Conservation (phyloP, 2,329 filamentous ascomycete genomes). For the Fusarium tricinctum region DNA sequence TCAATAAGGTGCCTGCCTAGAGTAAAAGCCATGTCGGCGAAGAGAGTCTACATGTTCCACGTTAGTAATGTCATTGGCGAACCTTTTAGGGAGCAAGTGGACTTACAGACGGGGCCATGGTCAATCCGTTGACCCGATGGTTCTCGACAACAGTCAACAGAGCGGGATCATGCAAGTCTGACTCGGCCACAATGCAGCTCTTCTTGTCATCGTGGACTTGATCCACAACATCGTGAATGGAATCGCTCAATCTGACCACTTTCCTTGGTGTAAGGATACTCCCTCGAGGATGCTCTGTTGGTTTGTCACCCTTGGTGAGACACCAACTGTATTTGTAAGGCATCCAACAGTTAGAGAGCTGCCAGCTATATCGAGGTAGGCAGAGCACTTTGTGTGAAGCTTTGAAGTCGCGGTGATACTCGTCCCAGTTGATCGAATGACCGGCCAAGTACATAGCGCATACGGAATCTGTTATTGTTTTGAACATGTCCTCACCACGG, state of each 20-base stretch:
- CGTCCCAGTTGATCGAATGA: neutral
- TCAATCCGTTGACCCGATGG: constrained; percentile 2
- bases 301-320: neutral
- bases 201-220: neutral
- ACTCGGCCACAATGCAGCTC: neutral
- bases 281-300: neutral
- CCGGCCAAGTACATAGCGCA: neutral
- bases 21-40: neutral
- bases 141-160: neutral
- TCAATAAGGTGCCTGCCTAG: neutral
- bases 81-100: fast-evolving
- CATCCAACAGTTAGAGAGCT: constrained; percentile 7
- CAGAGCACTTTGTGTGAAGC: neutral
- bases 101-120: neutral
- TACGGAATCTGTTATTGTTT: neutral
- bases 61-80: neutral
- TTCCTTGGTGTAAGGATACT: neutral
- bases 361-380: constrained; percentile 1
- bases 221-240: neutral
- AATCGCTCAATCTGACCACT: constrained; percentile 3
- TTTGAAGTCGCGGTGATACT: neutral
- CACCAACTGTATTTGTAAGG: neutral
- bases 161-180: neutral
- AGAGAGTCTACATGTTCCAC: neutral
- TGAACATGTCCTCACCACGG: neutral